These are phyloP conservation scores for Dendrobium nobile DNA, from an alignment of 106 monocot genomes.

Conservation along the genomic window DNA sequence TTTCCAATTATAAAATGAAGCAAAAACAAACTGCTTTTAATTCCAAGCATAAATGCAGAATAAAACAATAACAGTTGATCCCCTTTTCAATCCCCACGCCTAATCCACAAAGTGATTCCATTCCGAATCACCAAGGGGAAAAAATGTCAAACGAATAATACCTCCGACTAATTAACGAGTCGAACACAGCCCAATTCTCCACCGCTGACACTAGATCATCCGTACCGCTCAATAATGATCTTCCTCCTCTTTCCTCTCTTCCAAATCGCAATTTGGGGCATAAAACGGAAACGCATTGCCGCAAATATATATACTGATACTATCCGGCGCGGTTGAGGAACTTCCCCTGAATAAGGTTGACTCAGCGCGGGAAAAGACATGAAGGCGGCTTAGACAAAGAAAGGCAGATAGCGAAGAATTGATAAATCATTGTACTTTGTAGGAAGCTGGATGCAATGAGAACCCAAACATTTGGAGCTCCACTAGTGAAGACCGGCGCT, in stretches of 20 bases:
- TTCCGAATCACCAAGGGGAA: background rate
- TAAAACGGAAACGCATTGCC: background rate
- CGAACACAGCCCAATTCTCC: background rate
- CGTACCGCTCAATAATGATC: background rate
- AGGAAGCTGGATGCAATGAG: background rate
- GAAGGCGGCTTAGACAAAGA: background rate
- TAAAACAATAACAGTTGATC: background rate
- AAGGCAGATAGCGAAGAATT: background rate
- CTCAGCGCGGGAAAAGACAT: background rate
- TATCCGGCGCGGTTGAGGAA: background rate
- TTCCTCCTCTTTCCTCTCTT: constrained; percentile 1
- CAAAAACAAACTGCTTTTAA: background rate
- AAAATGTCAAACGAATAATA: background rate
- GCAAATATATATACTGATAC: background rate
- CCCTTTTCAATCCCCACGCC: background rate
- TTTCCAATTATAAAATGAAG: no score
- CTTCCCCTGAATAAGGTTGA: background rate
- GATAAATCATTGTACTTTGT: background rate
- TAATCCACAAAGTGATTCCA: background rate
- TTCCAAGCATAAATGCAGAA: background rate
- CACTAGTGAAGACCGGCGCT: background rate
- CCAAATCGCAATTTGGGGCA: background rate
- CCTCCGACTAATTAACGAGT: background rate
- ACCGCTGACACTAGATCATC: background rate
- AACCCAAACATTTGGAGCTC: background rate